phyloP scores from a whole-genome alignment of 495 filamentous ascomycete species.

The Astrothelium subdiscretum region DNA sequence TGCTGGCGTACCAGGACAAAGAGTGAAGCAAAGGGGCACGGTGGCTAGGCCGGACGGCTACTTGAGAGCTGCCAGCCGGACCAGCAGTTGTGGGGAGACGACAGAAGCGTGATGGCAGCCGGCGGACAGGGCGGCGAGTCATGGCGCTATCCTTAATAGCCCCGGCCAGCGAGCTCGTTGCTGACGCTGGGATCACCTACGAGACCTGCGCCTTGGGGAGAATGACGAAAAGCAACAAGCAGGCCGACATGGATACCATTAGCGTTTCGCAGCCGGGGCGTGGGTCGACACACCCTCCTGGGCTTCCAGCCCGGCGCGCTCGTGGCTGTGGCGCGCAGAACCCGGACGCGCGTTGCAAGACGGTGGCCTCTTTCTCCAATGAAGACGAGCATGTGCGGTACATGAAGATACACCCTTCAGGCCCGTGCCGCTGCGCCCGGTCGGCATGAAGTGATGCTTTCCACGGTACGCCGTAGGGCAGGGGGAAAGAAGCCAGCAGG shows the following conservation, averaged over 20 bases:
- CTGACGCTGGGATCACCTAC: background rate
- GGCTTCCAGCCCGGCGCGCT: background rate
- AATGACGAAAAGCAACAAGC: conserved; percentile 2
- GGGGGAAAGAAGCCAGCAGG: too few relatives aligned
- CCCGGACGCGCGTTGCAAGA: background rate
- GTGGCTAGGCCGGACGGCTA: background rate
- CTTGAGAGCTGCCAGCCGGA: background rate
- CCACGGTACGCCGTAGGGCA: too few relatives aligned
- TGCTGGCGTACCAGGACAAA: background rate
- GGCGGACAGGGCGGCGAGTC: background rate
- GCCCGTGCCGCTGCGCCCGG: background rate
- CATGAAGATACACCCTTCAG: background rate
- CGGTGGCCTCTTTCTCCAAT: background rate
- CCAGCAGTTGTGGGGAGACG: background rate
- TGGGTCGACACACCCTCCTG: background rate
- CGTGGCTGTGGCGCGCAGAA: conserved; percentile 2
- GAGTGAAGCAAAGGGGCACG: conserved; percentile 1
- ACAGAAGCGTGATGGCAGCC: background rate
- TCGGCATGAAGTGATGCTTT: background rate
- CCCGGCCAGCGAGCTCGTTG: background rate
- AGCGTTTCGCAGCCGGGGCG: background rate
- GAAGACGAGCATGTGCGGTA: background rate
- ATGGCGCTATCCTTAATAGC: background rate
- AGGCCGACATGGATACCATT: background rate
- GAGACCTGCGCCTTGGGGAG: background rate